Base-by-base conservation (phyloP, 306 rosid species). In the Begonia peltatifolia region DNA sequence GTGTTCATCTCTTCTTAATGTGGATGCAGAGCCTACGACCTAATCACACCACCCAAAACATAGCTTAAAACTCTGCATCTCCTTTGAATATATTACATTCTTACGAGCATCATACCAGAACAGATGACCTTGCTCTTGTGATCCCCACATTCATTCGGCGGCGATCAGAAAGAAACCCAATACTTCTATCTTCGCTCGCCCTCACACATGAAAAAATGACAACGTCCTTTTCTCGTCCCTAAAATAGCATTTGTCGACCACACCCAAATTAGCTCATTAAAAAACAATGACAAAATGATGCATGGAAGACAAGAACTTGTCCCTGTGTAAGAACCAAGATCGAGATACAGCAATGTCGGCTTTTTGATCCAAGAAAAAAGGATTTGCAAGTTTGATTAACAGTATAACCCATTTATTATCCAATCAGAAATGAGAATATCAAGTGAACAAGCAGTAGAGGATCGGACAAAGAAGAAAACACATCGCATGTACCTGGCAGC, bases 21-120 rank as follows among this genome's bases (percentile, higher is more conserved):
- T 82, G 38, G 94, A 82, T 42, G 94, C 95, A 64, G 94, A 89
- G 51, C 97, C 97, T 47, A 85, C 94, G 54, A 89, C 97, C 97
- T 85, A 54, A 42, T 54, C 18, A 18, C 35, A 30, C 38, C 38
- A 6, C 8, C 38, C 38, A 5, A 30, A 30, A 30, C 38, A 30
- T 30, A 4, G 38, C 38, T 30, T 30, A 30, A 30, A 30, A 30
- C 38, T 30, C 8, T 30, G 38, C 38, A 30, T 30, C 1, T 30
- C 5, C 38, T 30, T 30, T 3, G 3, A 30, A 5, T 30, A 30
- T 30, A 30, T 30, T 30, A 30, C 41, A 22, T 9, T 23, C 22
- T 55, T 43, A 59, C 52, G n/a, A 68, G 74, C 49, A 52, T 58
- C 58, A 43, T 80, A 89, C 97, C 95, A 89, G 63, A 38, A 85